These are phyloP conservation scores for Aureobasidium sp. DNA, from an alignment of 2,329 filamentous ascomycete genomes.

Conservation along the genomic window DNA sequence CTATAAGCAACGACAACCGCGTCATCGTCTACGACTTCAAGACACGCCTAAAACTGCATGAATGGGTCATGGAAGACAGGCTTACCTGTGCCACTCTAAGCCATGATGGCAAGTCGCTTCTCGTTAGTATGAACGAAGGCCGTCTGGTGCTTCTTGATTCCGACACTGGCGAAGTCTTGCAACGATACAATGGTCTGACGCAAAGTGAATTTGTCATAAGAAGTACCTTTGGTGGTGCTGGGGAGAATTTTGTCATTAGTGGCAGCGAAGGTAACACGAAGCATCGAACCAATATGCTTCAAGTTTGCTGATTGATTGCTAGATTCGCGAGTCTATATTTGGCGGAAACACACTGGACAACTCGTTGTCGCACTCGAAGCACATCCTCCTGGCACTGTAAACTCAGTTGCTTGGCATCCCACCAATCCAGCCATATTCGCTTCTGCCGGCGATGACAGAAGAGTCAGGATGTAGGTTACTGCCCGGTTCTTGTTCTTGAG, in stretches of 20 bases:
- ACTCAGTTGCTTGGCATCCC: constrained; percentile 85
- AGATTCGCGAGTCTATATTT: constrained; percentile 72
- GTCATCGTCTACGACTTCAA: constrained; percentile 75
- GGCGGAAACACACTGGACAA: constrained; percentile 76
- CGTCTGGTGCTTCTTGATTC: constrained; percentile 74
- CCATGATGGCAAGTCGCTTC: constrained; percentile 67
- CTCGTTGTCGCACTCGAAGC: constrained; percentile 68
- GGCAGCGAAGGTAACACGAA: constrained; percentile 68
- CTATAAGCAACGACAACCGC: constrained; percentile 60
- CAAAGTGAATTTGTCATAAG: constrained; percentile 74
- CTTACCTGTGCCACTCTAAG: constrained; percentile 77
- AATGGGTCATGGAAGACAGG: constrained; percentile 59
- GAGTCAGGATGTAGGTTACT: constrained; percentile 71
- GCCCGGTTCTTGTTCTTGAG: background rate
- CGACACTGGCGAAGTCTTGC: constrained; percentile 56
- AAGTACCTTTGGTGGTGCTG: constrained; percentile 76
- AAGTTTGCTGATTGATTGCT: constrained; percentile 17
- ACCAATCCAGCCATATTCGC: constrained; percentile 75
- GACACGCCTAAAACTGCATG: constrained; percentile 67
- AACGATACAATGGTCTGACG: constrained; percentile 65
- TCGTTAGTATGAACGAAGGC: constrained; percentile 73
- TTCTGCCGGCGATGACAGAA: constrained; percentile 79
- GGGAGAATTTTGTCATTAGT: constrained; percentile 83
- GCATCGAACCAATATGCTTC: background rate
- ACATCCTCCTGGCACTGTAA: constrained; percentile 68